phyloP scores from a whole-genome alignment of 148 eudicot species.

The Heliosperma pusillum region DNA sequence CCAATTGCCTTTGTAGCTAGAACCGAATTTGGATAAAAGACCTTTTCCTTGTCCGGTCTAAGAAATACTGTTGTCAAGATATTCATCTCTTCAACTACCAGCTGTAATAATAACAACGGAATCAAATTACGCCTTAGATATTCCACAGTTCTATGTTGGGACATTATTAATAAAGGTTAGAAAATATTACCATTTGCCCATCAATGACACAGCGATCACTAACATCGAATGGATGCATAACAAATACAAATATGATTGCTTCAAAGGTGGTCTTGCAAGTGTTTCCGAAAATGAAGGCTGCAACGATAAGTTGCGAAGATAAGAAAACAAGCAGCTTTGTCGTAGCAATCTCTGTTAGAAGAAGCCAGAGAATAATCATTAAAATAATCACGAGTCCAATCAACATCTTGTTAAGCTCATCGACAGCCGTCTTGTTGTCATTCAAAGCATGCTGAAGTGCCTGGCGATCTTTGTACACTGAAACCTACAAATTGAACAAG shows the following conservation, averaged over 20 bases:
- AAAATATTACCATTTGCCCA: constrained; percentile 44
- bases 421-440: constrained; percentile 83
- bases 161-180: neutral
- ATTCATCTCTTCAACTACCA: constrained; percentile 80
- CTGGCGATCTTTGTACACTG: constrained; percentile 59
- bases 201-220: constrained; percentile 75
- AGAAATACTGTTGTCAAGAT: constrained; percentile 60
- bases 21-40: constrained; percentile 61
- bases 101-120: constrained; percentile 28
- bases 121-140: neutral
- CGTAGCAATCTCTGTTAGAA: constrained; percentile 49
- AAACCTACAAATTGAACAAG: constrained; percentile 43
- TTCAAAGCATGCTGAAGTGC: constrained; percentile 72
- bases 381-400: constrained; percentile 42
- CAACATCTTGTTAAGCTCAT: constrained; percentile 57
- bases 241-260: constrained; percentile 71
- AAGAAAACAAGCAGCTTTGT: constrained; percentile 59
- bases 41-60: constrained; percentile 53
- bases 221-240: constrained; percentile 82
- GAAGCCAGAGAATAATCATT: constrained; percentile 53
- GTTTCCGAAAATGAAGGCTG: constrained; percentile 69
- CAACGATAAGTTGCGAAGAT: constrained; percentile 70
- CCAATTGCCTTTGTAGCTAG: constrained; percentile 62
- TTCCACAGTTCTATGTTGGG: neutral
- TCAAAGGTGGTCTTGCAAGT: constrained; percentile 78